phyloP scores from a whole-genome alignment of 768 basidiomycete genomes.

The Mycena kentingensis region DNA sequence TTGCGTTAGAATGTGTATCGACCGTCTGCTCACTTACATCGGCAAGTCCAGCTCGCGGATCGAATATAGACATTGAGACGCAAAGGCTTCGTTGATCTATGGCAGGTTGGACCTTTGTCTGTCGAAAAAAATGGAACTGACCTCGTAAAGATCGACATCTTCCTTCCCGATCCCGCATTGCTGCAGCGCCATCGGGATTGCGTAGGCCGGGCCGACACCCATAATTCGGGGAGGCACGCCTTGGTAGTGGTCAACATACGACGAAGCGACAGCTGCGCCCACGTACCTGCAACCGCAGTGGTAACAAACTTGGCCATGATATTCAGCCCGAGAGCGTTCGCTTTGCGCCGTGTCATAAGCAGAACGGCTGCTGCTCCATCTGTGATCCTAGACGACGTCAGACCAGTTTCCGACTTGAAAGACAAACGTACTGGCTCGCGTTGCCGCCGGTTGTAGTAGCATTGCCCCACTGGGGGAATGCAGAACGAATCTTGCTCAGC shows the following conservation, averaged over 20 bases:
- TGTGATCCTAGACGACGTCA: conserved; percentile 43
- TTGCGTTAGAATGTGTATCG: neutral
- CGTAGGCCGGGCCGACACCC: conserved; percentile 84
- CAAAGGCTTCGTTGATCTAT: conserved; percentile 92
- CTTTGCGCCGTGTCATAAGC: conserved; percentile 79
- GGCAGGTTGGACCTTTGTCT: neutral
- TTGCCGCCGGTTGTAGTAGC: conserved; percentile 80
- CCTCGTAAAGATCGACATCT: conserved; percentile 84
- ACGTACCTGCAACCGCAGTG: conserved; percentile 66
- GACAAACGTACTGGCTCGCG: conserved; percentile 58
- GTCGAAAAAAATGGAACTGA: conserved; percentile 26
- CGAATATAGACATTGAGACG: conserved; percentile 78
- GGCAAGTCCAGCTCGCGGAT: conserved; percentile 64
- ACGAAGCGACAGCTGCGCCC: neutral
- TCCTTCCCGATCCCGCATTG: conserved; percentile 62
- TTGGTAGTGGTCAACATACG: conserved; percentile 22
- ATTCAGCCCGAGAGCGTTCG: conserved; percentile 69
- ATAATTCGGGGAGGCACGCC: conserved; percentile 81
- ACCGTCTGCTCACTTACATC: conserved; percentile 36
- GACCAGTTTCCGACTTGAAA: neutral
- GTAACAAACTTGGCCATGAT: conserved; percentile 80
- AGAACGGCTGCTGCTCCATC: conserved; percentile 83
- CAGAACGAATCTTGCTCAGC: conserved; percentile 65
- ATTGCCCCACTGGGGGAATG: conserved; percentile 84
- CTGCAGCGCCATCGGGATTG: conserved; percentile 78